Evolutionary conservation across 1,284 basidiomycete species (phyloP), one percentile per base, ranked within the genome.

Genomic region (Cryptococcus sp.): DNA sequence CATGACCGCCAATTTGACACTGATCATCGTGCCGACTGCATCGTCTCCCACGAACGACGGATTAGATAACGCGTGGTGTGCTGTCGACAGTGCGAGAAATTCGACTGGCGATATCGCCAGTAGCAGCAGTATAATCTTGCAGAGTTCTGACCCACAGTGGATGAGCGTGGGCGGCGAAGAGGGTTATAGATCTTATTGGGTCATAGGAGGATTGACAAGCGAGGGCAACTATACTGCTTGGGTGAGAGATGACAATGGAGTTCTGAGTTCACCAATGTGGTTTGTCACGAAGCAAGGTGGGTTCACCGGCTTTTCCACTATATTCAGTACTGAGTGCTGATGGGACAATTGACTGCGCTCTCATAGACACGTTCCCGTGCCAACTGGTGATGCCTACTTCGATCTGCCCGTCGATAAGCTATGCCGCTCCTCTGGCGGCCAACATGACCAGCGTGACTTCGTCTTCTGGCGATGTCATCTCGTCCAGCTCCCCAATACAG

Each of bases 351-450:
- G 46, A 52, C 37, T n/a, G 19, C 19, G 49, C 38, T 19, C 15
- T 10, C 19, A 3, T 43, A 88, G 89, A 82, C 3, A 77, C 81
- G 0, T 93, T 92, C 70, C 74, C 83, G 0, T 93, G 91, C 69
- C 84, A 87, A 0, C 80, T 93, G 8, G 84, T 87, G 0, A 82
- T 87, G 57, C 85, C 84, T 0, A 82, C 90, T 3, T 83, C 87
- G 0, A 87, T 84, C 69, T 93, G 91, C 67, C 91, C 91, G 0
- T 78, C 81, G 0, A 81, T 87, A 11, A 80, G 85, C 0, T 92
- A 91, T 68, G 81, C 89, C 0, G 83, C 87, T 0, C 88, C 91
- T 0, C 34, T 83, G 81, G 40, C 75, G 77, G 1, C 83, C 81
- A 2, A 80, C 80, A 20, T 58, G 7, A 66, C 64, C 26, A 6